These are phyloP conservation scores for Rubus parviflorus DNA, from an alignment of 306 rosid species.

Conservation along the genomic window DNA sequence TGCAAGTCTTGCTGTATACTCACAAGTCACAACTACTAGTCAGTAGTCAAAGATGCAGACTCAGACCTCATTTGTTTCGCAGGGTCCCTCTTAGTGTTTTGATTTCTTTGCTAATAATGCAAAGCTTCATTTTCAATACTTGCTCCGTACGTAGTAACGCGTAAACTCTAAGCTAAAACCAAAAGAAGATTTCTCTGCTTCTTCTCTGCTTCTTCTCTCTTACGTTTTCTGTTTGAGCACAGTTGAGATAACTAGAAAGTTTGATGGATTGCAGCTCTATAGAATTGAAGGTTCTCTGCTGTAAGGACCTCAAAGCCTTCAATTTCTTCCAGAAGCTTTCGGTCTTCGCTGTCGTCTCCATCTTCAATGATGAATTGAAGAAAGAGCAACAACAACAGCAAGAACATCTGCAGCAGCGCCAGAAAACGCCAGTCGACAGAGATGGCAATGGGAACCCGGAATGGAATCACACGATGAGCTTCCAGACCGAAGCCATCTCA, in stretches of 20 bases:
- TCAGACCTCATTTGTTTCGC: not conserved
- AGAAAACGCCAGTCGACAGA: slow-evolving; percentile 33
- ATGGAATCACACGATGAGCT: slow-evolving; percentile 35
- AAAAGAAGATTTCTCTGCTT: not conserved
- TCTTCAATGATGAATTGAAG: slow-evolving; percentile 34
- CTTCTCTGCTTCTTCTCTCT: not conserved
- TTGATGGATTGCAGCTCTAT: slow-evolving; percentile 35
- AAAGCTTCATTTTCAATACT: not conserved
- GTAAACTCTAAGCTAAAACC: not conserved
- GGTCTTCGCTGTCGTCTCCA: slow-evolving; percentile 35
- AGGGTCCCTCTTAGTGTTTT: not conserved
- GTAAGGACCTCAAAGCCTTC: slow-evolving; percentile 35
- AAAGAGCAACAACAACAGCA: slow-evolving; percentile 20
- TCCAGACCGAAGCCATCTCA: slow-evolving; percentile 12
- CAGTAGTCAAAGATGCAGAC: slow-evolving; percentile 9
- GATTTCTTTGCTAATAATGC: not conserved
- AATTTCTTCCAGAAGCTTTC: slow-evolving; percentile 68
- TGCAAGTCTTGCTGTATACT: not conserved
- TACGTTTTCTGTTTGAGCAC: not conserved
- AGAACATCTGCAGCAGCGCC: slow-evolving; percentile 27
- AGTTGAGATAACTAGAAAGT: slow-evolving; percentile 8
- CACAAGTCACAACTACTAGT: not conserved
- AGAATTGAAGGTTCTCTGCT: slow-evolving; percentile 47
- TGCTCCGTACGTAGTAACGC: not conserved
- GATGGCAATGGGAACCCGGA: slow-evolving; percentile 34